Evolutionary conservation across 31 red algal genomes (phyloP).

Genomic region (Endocladia muricata): DNA sequence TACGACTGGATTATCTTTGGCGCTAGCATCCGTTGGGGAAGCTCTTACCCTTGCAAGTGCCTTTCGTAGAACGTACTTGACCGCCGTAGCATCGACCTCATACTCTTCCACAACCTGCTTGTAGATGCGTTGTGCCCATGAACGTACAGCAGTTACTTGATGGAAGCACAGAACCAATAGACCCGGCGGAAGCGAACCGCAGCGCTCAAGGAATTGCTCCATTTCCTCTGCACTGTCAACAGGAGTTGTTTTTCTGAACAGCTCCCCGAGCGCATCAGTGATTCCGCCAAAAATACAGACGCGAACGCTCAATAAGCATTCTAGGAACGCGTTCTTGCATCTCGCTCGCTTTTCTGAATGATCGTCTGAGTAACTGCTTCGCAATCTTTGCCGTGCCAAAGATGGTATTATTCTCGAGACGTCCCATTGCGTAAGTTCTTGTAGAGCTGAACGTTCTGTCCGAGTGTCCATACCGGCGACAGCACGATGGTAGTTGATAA

Average conservation of each 20-base stretch:
- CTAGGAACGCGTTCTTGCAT: slow-evolving; percentile 31
- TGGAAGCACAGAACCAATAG: slow-evolving; percentile 37
- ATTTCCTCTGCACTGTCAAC: slow-evolving; percentile 26
- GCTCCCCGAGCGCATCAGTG: not conserved
- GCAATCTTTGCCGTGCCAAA: not conserved
- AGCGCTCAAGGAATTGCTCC: slow-evolving; percentile 1
- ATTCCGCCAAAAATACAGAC: slow-evolving; percentile 13
- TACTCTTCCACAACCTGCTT: not conserved
- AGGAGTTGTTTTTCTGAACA: slow-evolving; percentile 21
- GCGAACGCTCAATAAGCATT: slow-evolving; percentile 14
- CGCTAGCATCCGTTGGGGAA: not conserved
- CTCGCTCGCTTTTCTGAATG: not conserved
- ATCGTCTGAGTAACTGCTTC: not conserved
- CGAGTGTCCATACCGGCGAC: slow-evolving; percentile 8
- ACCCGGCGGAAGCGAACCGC: slow-evolving; percentile 16
- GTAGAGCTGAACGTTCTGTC: not conserved
- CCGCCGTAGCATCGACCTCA: not conserved
- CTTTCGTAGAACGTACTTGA: slow-evolving; percentile 9
- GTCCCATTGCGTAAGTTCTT: slow-evolving; percentile 34
- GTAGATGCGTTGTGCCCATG: slow-evolving; percentile 31
- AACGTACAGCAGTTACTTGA: slow-evolving; percentile 3
- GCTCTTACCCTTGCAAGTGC: not conserved
- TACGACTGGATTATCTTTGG: too few species aligned
- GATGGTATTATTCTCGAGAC: slow-evolving; percentile 11
- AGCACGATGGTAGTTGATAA: slow-evolving; percentile 24